Evolutionary conservation across 208 protist species (phyloP).

Genomic region (Trypanosoma cruzi): DNA sequence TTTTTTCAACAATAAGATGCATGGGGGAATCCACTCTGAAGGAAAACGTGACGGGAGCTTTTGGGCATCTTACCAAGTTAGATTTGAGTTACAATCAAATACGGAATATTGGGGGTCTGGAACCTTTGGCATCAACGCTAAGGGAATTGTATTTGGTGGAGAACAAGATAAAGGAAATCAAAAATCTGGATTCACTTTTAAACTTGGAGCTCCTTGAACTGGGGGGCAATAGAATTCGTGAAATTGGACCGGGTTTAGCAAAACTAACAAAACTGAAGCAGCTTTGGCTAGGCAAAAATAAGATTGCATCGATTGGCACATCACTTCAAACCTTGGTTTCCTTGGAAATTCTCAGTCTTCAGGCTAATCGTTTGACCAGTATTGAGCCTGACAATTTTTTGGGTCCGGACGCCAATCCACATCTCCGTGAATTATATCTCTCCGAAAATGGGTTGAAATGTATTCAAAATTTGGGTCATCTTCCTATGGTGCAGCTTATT

Average conservation of each 20-base stretch:
- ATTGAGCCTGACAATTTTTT: conserved; percentile 70
- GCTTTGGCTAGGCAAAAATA: conserved; percentile 94
- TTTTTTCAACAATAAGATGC: conserved; percentile 56
- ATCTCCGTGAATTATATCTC: conserved; percentile 75
- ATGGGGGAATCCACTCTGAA: conserved; percentile 27
- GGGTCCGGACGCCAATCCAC: conserved; percentile 48
- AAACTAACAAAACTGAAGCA: conserved; percentile 69
- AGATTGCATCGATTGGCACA: conserved; percentile 74
- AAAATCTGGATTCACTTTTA: conserved; percentile 76
- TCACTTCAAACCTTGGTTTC: conserved; percentile 54
- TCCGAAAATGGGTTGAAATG: conserved; percentile 82
- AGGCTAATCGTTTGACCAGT: conserved; percentile 85
- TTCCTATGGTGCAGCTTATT: conserved; percentile 55
- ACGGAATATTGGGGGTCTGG: conserved; percentile 67
- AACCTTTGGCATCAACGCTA: conserved; percentile 65
- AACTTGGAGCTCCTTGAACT: conserved; percentile 89
- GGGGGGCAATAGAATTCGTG: conserved; percentile 86
- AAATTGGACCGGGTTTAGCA: conserved; percentile 70
- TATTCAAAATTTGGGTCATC: conserved; percentile 49
- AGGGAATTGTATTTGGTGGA: conserved; percentile 91
- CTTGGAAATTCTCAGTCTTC: conserved; percentile 76
- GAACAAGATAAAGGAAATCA: conserved; percentile 92
- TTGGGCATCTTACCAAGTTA: conserved; percentile 67
- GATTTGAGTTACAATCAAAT: conserved; percentile 94
- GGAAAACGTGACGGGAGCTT: conserved; percentile 37